Conservation (phyloP, 352 stramenopile species). For the Phytopythium helicoides region DNA sequence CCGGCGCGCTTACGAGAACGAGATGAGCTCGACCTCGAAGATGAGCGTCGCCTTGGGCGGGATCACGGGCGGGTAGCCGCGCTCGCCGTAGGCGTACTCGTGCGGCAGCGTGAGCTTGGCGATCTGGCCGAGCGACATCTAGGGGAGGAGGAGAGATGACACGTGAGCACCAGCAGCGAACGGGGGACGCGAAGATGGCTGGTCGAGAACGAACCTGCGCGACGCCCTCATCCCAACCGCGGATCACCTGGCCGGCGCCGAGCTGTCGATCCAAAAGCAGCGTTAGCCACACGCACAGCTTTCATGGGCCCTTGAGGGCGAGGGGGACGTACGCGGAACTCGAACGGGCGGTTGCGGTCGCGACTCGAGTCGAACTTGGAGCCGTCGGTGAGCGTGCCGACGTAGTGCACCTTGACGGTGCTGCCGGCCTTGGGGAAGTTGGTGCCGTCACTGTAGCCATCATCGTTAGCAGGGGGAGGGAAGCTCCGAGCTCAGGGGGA, state of each 20-base stretch:
- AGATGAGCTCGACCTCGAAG: constrained; percentile 93
- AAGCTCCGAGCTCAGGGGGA: not conserved
- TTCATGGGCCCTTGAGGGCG: not conserved
- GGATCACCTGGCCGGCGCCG: constrained; percentile 74
- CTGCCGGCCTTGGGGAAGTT: constrained; percentile 72
- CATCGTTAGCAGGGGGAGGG: not conserved
- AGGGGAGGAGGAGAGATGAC: not conserved
- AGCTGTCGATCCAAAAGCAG: constrained; percentile 22
- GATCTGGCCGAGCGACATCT: constrained; percentile 93
- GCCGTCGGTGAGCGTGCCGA: constrained; percentile 69
- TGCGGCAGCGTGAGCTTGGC: constrained; percentile 91
- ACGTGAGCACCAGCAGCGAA: too few species aligned
- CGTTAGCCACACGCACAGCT: not conserved
- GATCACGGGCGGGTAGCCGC: constrained; percentile 88
- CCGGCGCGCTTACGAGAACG: constrained; percentile 43
- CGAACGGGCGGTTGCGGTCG: constrained; percentile 70
- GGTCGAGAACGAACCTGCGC: constrained; percentile 17
- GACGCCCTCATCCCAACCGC: constrained; percentile 75
- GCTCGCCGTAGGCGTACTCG: constrained; percentile 93
- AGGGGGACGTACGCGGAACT: constrained; percentile 48
- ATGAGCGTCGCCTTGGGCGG: constrained; percentile 91
- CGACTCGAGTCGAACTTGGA: constrained; percentile 85
- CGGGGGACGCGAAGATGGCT: too few species aligned
- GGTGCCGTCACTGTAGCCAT: constrained; percentile 50
- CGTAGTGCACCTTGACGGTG: constrained; percentile 79